Evolutionary conservation across 441 rosid species (phyloP).

Genomic region (Macaranga tanarius): DNA sequence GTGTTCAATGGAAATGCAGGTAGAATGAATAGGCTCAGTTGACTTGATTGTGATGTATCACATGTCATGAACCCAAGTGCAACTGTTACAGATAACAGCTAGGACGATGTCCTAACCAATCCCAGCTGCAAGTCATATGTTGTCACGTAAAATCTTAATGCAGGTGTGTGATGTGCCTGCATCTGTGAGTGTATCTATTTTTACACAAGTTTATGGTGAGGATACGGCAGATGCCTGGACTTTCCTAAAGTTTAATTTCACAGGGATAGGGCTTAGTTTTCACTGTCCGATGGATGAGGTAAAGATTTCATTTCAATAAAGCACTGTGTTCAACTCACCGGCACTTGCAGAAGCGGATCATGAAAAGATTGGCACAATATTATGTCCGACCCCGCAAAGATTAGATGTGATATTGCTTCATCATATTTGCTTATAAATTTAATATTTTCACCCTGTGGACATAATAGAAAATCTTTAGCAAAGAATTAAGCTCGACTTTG

Average conservation of each 20-base stretch:
- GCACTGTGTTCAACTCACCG: slow-evolving; percentile 40
- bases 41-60: background rate
- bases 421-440: slow-evolving; percentile 41
- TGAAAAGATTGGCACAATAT: slow-evolving; percentile 54
- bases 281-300: too few species aligned
- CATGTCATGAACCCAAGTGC: background rate
- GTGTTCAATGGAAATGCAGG: background rate
- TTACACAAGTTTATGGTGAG: background rate
- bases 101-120: background rate
- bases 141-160: background rate
- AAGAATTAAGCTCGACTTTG: background rate
- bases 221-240: background rate
- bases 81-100: background rate
- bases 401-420: slow-evolving; percentile 51
- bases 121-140: background rate
- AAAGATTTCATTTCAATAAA: too few species aligned
- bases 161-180: background rate
- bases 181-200: background rate
- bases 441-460: slow-evolving; percentile 46
- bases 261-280: slow-evolving; percentile 2
- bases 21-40: background rate
- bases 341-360: slow-evolving; percentile 60
- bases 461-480: slow-evolving; percentile 16
- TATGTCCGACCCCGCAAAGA: slow-evolving; percentile 65
- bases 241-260: background rate